A percentile compares a stretch with the other conserved stretches of the same genome.
These are phyloP conservation scores for Tirmania nivea DNA, from an alignment of 495 filamentous ascomycete species.

Conservation along the genomic window DNA sequence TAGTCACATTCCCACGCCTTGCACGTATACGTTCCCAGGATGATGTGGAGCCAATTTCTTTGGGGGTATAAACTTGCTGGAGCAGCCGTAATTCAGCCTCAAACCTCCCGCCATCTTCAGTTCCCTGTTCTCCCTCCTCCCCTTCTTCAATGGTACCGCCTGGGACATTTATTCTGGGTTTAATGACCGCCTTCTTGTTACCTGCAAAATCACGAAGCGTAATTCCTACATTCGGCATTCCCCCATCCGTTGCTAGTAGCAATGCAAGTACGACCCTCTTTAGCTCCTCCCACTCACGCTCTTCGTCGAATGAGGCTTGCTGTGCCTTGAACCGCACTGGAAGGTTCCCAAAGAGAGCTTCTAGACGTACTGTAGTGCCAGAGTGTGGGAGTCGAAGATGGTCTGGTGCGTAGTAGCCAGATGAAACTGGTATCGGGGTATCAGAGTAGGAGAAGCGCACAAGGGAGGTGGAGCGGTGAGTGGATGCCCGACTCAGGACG, in stretches of 20 bases:
- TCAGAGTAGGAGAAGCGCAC: constrained; percentile 21
- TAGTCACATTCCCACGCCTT: constrained; percentile 7
- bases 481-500: constrained; percentile 52
- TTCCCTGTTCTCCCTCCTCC: too few relatives aligned
- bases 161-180: background rate
- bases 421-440: constrained; percentile 1
- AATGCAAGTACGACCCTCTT: constrained; percentile 37
- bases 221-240: constrained; percentile 20
- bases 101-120: background rate
- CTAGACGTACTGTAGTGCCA: constrained; percentile 60
- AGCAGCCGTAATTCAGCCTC: constrained; percentile 8
- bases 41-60: background rate
- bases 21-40: constrained; percentile 15
- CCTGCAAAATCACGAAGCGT: constrained; percentile 23
- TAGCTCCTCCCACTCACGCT: constrained; percentile 50
- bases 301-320: constrained; percentile 21
- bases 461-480: constrained; percentile 42
- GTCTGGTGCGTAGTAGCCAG: constrained; percentile 31
- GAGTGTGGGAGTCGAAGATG: constrained; percentile 27
- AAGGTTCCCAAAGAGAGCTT: constrained; percentile 85
- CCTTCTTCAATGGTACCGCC: background rate
- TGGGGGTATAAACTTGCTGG: constrained; percentile 6
- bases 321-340: constrained; percentile 68
- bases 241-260: constrained; percentile 37
- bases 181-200: constrained; percentile 11